Evolutionary conservation across 1,139 yeast species (phyloP), one percentile per base, ranked within the genome.

Genomic region (Scheffersomyces titani): DNA sequence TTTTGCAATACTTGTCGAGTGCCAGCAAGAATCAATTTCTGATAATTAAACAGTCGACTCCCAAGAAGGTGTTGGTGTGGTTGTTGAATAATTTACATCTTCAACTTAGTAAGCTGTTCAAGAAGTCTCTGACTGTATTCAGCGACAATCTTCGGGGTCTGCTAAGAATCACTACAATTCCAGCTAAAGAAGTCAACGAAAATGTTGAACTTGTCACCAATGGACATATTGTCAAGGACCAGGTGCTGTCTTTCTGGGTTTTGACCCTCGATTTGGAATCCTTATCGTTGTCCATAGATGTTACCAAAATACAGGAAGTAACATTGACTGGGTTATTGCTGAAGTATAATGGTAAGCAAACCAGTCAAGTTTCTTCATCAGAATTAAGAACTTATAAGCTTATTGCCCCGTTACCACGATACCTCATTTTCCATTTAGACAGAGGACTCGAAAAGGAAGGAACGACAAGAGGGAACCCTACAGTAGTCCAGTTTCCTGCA

Each of bases 401-500:
- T 19, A 50, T 66, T 9, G 54, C 56, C 1, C 75, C 75, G 36
- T 69, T 78, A 24, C 96, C 96, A 0, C 76, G 78, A 44, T 82
- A 74, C 59, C 67, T 90, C 30, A 70, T 87, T 1, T 64, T 90
- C 1, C 86, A 85, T 65, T 76, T 86, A 56, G 85, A 88, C 59
- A 76, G 94, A 56, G 66, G 64, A 9, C 77, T 84, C 57, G 75
- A 75, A 45, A 46, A 72, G 24, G 69, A 61, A 1, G 63, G 70
- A 16, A 64, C 66, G 40, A 63, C 70, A 13, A 71, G 76, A 55
- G 74, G 85, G 52, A 89, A 87, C 64, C 85, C 85, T 47, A 87
- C 90, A 0, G 82, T 89, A 40, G 90, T 90, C 2, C 86, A 82
- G 52, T 89, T 84, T 65, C 84, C 88, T 5, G 72, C 80, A 1